Conservation (phyloP, 306 rosid species). For the Medicago truncatula region DNA sequence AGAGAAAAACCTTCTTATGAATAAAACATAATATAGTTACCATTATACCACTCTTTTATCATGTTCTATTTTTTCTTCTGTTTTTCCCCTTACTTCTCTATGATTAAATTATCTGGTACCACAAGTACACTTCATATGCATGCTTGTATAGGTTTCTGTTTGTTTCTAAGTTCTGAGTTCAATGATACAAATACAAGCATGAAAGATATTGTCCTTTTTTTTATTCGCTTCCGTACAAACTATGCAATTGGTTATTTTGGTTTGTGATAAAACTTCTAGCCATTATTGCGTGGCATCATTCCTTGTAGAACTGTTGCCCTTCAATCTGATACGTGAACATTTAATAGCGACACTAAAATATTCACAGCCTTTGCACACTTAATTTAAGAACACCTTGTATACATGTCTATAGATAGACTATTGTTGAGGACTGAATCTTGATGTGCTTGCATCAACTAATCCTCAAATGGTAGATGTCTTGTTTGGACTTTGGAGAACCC, state of each 20-base stretch:
- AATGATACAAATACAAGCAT: constrained; percentile 14
- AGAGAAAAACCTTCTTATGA: constrained; percentile 14
- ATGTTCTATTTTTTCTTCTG: background rate
- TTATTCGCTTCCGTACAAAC: constrained; percentile 18
- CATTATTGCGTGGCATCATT: constrained; percentile 16
- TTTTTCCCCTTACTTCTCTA: constrained; percentile 3
- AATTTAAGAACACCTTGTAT: constrained; percentile 1
- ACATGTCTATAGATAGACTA: constrained; percentile 3
- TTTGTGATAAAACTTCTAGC: constrained; percentile 3
- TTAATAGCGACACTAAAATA: background rate
- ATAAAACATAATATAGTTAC: background rate
- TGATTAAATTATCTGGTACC: constrained; percentile 28
- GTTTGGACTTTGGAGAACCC: constrained; percentile 7
- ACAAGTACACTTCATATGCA: constrained; percentile 4
- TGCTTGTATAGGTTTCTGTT: constrained; percentile 22
- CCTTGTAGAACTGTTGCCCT: constrained; percentile 22
- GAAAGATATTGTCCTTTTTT: constrained; percentile 25
- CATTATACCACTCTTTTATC: background rate
- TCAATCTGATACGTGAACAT: constrained; percentile 23
- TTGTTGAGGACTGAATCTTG: constrained; percentile 18
- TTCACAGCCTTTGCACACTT: constrained; percentile 1
- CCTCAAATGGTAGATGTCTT: constrained; percentile 15
- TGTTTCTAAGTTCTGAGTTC: constrained; percentile 33
- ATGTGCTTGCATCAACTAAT: constrained; percentile 32
- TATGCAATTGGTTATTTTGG: constrained; percentile 23